phyloP scores from a whole-genome alignment of 306 rosid species.

The Vigna reflexopilosa region DNA sequence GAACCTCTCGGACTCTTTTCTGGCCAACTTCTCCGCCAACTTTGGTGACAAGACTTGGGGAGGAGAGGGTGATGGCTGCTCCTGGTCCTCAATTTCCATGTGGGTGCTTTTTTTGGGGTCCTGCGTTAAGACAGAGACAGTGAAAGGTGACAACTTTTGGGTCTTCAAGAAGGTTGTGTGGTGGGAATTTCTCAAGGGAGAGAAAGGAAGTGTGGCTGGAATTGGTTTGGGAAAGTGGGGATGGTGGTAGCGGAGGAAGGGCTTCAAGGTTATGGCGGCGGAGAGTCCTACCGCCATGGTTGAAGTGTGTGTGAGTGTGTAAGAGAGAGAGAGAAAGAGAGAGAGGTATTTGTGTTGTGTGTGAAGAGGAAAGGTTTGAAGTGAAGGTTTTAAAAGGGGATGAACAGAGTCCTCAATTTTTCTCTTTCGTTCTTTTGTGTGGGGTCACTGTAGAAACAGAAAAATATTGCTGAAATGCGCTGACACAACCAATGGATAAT shows the following conservation, averaged over 20 bases:
- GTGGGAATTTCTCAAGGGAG: constrained; percentile 45
- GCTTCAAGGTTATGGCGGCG: constrained; percentile 60
- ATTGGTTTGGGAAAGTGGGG: constrained; percentile 46
- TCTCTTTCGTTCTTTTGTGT: not conserved
- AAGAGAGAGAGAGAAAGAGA: not conserved
- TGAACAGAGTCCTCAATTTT: constrained; percentile 24
- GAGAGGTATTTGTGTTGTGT: not conserved
- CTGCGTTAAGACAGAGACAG: constrained; percentile 72
- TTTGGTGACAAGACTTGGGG: constrained; percentile 49
- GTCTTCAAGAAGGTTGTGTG: constrained; percentile 38
- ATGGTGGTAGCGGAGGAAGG: constrained; percentile 57
- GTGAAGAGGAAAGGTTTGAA: constrained; percentile 32
- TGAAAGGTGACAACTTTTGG: constrained; percentile 53
- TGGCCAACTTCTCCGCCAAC: constrained; percentile 64
- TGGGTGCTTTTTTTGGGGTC: constrained; percentile 57
- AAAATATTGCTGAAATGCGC: not conserved
- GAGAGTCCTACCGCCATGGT: constrained; percentile 83
- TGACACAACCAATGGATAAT: not conserved
- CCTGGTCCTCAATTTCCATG: constrained; percentile 33
- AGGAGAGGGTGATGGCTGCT: not conserved
- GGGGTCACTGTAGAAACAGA: not conserved
- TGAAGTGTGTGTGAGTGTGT: not conserved
- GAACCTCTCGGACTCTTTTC: constrained; percentile 78
- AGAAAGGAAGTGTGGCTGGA: constrained; percentile 43
- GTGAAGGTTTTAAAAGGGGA: constrained; percentile 14